Evolutionary conservation across 2,329 filamentous ascomycete species (phyloP), one percentile per base, ranked within the genome.

Genomic region (Trichoderma guizhouense): DNA sequence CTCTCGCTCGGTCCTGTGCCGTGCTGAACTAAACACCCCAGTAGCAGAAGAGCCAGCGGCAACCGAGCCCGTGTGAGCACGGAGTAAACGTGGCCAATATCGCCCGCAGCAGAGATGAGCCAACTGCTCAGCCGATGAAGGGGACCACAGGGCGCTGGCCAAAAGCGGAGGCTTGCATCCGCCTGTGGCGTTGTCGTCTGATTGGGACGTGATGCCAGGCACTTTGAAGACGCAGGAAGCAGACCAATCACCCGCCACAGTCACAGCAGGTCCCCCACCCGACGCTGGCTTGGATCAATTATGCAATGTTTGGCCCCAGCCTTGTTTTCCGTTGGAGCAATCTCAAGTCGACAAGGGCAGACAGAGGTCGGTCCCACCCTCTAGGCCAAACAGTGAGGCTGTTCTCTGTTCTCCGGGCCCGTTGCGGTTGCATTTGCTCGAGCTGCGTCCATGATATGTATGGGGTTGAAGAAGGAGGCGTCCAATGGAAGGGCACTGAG

Each of bases 91-190:
- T 69, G 70, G 64, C 55, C 72, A 66, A 69, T 69, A 67, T 72
- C 55, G 63, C 72, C 70, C 69, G 72, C 72, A 72, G 71, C 64
- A 71, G 68, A 63, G 32, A 71, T 64, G 64, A 63, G 70, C 71
- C 71, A 72, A 69, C 72, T 39, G 36, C 55, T 66, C 71, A 47
- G 55, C 71, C 71, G 69, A 70, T 64, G 63, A 64, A 36, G 53
- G 53, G 53, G 58, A 36, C 58, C 58, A 69, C 72, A 69, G 69
- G 71, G 43, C 71, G 70, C 64, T 57, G 36, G 61, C 71, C 64
- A 65, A 71, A 73, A 72, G 64, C 51, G 73, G 74, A 72, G 69
- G 60, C 74, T 55, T 76, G 75, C 75, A 73, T 73, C 66, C 65
- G 72, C 70, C 57, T 67, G 67, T 60, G 72, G 67, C 58, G 67